These are phyloP conservation scores for Silene conica DNA, from an alignment of 148 eudicot species.

Conservation along the genomic window DNA sequence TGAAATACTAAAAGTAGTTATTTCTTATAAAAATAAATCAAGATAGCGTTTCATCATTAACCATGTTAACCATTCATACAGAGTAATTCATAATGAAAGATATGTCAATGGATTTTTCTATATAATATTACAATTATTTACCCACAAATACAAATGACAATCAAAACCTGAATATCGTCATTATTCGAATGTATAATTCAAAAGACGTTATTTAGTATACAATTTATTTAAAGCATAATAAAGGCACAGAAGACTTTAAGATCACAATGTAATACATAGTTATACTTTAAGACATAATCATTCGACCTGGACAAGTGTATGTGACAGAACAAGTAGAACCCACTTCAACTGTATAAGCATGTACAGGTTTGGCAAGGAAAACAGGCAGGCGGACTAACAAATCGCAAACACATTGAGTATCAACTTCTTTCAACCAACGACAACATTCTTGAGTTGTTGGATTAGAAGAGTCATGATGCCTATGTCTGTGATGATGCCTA, in stretches of 20 bases:
- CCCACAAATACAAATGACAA: no score
- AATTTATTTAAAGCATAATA: no score
- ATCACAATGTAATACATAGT: background rate
- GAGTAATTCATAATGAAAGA: no score
- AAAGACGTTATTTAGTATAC: no score
- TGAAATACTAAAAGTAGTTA: no score
- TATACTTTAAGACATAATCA: slow-evolving; percentile 21
- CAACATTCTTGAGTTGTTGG: slow-evolving; percentile 55
- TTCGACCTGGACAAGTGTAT: slow-evolving; percentile 47
- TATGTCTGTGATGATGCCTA: slow-evolving; percentile 29
- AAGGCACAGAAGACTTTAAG: background rate
- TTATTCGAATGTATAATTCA: no score
- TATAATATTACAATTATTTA: no score
- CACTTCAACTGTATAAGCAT: slow-evolving; percentile 46
- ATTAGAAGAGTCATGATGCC: slow-evolving; percentile 17
- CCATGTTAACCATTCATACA: no score
- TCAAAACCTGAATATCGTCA: no score
- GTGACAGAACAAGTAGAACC: slow-evolving; percentile 41
- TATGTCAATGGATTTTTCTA: no score
- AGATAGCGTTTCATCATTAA: no score
- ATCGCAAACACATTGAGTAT: slow-evolving; percentile 58
- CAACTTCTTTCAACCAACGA: slow-evolving; percentile 57
- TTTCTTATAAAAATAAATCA: no score
- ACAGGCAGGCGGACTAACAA: slow-evolving; percentile 50
- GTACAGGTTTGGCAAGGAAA: slow-evolving; percentile 61